Base-by-base conservation (phyloP, 176 grass and related monocot genomes). In the barley (Hordeum vulgare) region DNA sequence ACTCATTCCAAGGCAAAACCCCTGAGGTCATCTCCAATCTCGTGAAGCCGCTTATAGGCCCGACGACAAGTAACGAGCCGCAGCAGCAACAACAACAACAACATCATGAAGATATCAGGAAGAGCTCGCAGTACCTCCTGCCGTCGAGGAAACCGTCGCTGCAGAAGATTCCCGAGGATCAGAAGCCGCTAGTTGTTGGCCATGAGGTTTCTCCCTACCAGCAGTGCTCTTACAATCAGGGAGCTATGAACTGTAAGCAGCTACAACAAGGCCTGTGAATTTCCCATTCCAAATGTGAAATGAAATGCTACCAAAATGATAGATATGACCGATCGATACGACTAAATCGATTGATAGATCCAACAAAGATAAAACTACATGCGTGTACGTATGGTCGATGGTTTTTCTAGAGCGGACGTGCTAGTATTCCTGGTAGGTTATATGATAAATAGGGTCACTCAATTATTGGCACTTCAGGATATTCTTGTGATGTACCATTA, bases 151-250 rank as follows among this genome's bases (percentile, higher is more conserved):
- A 87, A 51, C 78, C 90, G 4, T 93, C 92, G 28, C 66, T 94
- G 82, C 79, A 89, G 42, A 87, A 89, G 72, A 94, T 98, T 71
- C 88, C 90, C 13, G 95, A 98, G 81, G 94, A 89, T 80, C 65
- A 75, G 10, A 89, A 87, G 39, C 59, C 82, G 21, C 13, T 81
- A 28, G 68, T 74, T 13, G 68, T 82, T 14, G 85, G 65, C 24
- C 88, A 96, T 73, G 94, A 86, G 45, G 25, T 86, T 59, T 70
- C 90, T 35, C 5, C 86, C 3, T 74, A 83, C 12, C 75, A 78
- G 83, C 21, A n/a, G n/a, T n/a, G n/a, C n/a, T n/a, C n/a, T n/a
- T n/a, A n/a, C n/a, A n/a, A n/a, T n/a, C 94, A 96, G 61, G 94
- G 75, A 33, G 94, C 90, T 25, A n/a, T 93, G 33, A 96, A 96